Conservation (phyloP, 179 eudicot species). For the Silene noctiflora region DNA sequence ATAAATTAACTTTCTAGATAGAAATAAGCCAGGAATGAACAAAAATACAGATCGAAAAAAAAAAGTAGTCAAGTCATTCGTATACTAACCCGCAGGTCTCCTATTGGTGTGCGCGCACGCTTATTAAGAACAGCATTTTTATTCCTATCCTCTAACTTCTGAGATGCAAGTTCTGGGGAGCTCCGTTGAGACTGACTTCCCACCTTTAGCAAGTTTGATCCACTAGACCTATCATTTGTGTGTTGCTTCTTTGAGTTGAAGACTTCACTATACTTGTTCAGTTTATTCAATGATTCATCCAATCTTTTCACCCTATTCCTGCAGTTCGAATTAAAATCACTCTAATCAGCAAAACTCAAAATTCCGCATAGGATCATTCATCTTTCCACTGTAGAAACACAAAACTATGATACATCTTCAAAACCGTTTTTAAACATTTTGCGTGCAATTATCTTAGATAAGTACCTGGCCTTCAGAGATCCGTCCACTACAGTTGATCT, state of each 20-base stretch:
- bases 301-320: constrained; percentile 67
- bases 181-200: constrained; percentile 61
- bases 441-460: neutral
- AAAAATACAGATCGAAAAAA: neutral
- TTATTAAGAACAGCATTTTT: constrained; percentile 61
- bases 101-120: constrained; percentile 79
- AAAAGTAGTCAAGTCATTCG: neutral
- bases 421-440: neutral
- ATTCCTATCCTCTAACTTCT: constrained; percentile 62
- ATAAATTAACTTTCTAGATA: neutral
- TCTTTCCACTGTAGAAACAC: constrained; percentile 3
- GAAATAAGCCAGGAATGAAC: neutral
- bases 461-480: constrained; percentile 57
- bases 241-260: constrained; percentile 55
- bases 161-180: constrained; percentile 49
- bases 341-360: constrained; percentile 16
- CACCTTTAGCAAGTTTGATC: constrained; percentile 54
- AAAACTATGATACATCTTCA: neutral
- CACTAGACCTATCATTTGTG: constrained; percentile 59
- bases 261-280: constrained; percentile 53
- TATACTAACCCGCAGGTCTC: constrained; percentile 71
- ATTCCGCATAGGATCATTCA: neutral
- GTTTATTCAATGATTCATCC: constrained; percentile 55
- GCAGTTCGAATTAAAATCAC: constrained; percentile 16
- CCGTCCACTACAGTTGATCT: constrained; percentile 56